Conservation (phyloP, 2,329 filamentous ascomycete genomes). For the Pezicula radicicola region DNA sequence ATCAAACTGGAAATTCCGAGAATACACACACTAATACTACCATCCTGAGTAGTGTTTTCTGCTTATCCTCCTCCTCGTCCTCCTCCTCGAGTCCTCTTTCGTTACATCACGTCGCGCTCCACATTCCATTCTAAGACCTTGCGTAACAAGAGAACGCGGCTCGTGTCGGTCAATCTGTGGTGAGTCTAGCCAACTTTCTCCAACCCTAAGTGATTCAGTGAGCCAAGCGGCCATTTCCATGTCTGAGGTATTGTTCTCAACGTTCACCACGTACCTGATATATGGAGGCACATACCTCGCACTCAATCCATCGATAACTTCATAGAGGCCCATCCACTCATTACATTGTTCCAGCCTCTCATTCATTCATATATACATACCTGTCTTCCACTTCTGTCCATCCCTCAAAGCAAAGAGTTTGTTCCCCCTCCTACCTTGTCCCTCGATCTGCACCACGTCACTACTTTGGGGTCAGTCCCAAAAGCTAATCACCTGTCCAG, state of each 20-base stretch:
- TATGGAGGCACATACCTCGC: slow-evolving; percentile 14
- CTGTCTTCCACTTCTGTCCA: neutral
- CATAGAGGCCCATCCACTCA: slow-evolving; percentile 5
- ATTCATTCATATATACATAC: slow-evolving; percentile 7
- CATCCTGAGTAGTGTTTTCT: neutral
- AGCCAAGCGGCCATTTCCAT: neutral
- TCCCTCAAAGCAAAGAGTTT: slow-evolving; percentile 7
- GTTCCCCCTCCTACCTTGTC: neutral
- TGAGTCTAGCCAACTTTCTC: neutral
- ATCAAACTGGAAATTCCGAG: neutral
- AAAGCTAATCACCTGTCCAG: neutral
- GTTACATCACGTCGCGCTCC: slow-evolving; percentile 1
- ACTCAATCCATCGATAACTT: slow-evolving; percentile 8
- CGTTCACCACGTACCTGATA: slow-evolving; percentile 10
- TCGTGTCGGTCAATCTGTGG: neutral
- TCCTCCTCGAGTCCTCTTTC: neutral
- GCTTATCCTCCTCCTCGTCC: neutral
- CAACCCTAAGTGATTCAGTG: neutral
- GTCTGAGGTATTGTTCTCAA: neutral
- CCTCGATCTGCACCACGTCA: neutral
- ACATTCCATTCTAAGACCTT: slow-evolving; percentile 1
- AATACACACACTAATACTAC: neutral
- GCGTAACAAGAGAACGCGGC: slow-evolving; percentile 1
- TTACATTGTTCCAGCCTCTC: slow-evolving; percentile 17
- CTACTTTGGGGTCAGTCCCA: neutral